phyloP scores from a whole-genome alignment of 179 eudicot genomes.

The Dionaea muscipula region DNA sequence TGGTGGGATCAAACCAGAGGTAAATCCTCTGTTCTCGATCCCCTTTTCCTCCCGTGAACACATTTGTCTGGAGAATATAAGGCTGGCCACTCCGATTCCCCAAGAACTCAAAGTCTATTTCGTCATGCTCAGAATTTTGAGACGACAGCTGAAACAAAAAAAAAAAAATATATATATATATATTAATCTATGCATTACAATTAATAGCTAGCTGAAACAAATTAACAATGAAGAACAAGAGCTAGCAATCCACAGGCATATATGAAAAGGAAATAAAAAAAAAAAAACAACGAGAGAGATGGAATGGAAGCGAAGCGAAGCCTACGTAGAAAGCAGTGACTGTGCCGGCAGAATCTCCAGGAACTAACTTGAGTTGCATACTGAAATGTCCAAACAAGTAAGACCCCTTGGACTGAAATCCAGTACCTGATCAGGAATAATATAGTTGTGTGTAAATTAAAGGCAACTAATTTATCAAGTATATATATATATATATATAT shows the following conservation, averaged over 20 bases:
- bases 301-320: not conserved
- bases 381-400: slow-evolving; percentile 76
- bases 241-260: too few relatives aligned
- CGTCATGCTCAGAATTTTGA: slow-evolving; percentile 68
- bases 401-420: slow-evolving; percentile 74
- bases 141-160: slow-evolving; percentile 42
- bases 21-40: slow-evolving; percentile 62
- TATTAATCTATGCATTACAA: too few relatives aligned
- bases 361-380: slow-evolving; percentile 58
- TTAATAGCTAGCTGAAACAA: too few relatives aligned
- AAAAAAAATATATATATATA: too few relatives aligned
- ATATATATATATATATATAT: not conserved
- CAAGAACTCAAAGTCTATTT: slow-evolving; percentile 79
- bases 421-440: slow-evolving; percentile 33
- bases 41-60: slow-evolving; percentile 67
- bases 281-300: not conserved
- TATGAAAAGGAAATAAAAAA: not conserved
- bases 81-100: slow-evolving; percentile 74
- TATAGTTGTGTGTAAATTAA: too few relatives aligned
- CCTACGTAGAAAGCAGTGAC: slow-evolving; percentile 80
- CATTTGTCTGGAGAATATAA: slow-evolving; percentile 70
- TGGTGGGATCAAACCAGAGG: slow-evolving; percentile 80
- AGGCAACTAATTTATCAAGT: too few relatives aligned
- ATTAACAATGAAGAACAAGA: too few relatives aligned
- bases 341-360: slow-evolving; percentile 73